Evolutionary conservation across 73 alveolate genomes (phyloP).

Genomic region (Stentor coeruleus): DNA sequence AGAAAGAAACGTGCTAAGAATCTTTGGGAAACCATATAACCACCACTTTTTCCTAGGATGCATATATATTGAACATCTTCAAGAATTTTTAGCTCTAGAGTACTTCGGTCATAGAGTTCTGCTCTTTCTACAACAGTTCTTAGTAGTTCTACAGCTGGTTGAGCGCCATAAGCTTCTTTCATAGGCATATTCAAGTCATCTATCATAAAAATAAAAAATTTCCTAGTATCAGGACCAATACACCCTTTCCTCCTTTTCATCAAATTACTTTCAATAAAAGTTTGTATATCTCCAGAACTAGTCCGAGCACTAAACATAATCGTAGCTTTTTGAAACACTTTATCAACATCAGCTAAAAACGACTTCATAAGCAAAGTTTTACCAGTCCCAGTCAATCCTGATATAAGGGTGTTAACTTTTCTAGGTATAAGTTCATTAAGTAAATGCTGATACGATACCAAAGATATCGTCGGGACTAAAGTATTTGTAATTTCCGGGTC

Average conservation of each 20-base stretch:
- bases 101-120: conserved; percentile 95
- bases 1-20: conserved; percentile 93
- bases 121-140: conserved; percentile 88
- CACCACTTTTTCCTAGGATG: conserved; percentile 68
- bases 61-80: conserved; percentile 65
- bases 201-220: conserved; percentile 85
- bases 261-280: conserved; percentile 50
- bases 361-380: conserved; percentile 82
- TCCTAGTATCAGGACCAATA: conserved; percentile 91
- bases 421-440: not conserved
- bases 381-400: conserved; percentile 75
- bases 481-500: not conserved
- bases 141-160: conserved; percentile 95
- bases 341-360: conserved; percentile 65
- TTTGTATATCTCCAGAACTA: conserved; percentile 26
- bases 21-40: conserved; percentile 93
- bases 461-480: not conserved
- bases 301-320: not conserved
- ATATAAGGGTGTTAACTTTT: not conserved
- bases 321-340: not conserved
- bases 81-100: conserved; percentile 68
- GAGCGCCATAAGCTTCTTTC: conserved; percentile 96
- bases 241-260: conserved; percentile 78
- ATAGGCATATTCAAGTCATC: conserved; percentile 98
- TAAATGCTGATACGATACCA: not conserved